These are phyloP conservation scores for Luffa acutangula DNA, from an alignment of 306 rosid species.

Conservation along the genomic window DNA sequence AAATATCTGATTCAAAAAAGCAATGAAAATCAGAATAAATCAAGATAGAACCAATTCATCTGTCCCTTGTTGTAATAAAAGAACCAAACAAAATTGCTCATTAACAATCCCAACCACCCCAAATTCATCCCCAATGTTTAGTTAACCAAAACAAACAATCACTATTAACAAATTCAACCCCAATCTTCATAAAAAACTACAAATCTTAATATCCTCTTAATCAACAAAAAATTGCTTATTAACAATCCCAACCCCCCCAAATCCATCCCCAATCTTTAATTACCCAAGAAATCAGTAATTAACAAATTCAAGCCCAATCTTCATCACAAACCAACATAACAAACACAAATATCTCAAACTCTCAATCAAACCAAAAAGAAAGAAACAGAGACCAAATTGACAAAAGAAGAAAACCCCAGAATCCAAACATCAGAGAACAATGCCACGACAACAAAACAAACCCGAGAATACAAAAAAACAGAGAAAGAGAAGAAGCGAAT, in stretches of 20 bases:
- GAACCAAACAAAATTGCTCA: not conserved
- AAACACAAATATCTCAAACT: too few species aligned
- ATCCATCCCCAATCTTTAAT: not conserved
- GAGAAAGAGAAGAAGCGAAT: not conserved
- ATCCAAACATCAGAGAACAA: not conserved
- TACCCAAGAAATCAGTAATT: not conserved
- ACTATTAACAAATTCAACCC: not conserved
- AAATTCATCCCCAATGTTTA: not conserved
- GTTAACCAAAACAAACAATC: not conserved
- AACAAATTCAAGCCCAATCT: not conserved
- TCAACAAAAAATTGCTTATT: not conserved
- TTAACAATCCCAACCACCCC: not conserved
- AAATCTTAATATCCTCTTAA: not conserved
- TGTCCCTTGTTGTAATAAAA: not conserved
- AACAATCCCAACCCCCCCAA: not conserved
- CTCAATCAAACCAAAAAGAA: not conserved
- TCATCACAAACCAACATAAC: not conserved
- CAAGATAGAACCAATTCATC: not conserved
- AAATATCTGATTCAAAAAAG: conserved; percentile 51
- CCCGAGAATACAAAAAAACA: not conserved
- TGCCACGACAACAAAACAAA: not conserved
- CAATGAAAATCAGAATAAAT: not conserved
- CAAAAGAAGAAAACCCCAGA: not conserved
- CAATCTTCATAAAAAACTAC: not conserved
- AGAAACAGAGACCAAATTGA: not conserved